These are phyloP conservation scores for Neurospora intermedia DNA, from an alignment of 495 filamentous ascomycete species.

Conservation along the genomic window DNA sequence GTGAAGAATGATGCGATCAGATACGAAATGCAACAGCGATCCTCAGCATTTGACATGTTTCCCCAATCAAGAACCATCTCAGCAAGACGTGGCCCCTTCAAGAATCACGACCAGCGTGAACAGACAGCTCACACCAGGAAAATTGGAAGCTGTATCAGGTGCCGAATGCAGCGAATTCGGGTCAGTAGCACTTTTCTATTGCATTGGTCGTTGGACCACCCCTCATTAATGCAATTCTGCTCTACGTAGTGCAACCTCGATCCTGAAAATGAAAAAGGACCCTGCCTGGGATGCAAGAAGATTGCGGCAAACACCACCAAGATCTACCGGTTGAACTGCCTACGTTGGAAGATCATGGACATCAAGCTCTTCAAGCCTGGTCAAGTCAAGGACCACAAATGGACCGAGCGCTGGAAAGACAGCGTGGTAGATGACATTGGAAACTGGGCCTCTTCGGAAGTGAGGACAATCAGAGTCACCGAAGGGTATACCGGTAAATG, in stretches of 20 bases:
- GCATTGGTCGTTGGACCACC: background rate
- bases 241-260: constrained; percentile 34
- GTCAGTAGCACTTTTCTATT: constrained; percentile 20
- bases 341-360: constrained; percentile 42
- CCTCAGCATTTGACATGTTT: constrained; percentile 8
- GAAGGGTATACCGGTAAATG: constrained; percentile 34
- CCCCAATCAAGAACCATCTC: constrained; percentile 14
- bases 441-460: constrained; percentile 34
- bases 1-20: constrained; percentile 6
- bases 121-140: constrained; percentile 40
- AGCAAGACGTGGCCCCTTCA: constrained; percentile 39
- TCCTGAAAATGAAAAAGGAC: constrained; percentile 27
- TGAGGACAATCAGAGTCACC: constrained; percentile 32
- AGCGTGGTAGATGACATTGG: constrained; percentile 38
- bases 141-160: constrained; percentile 41
- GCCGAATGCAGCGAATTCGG: constrained; percentile 45
- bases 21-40: constrained; percentile 5
- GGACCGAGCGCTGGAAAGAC: constrained; percentile 42
- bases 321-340: constrained; percentile 35
- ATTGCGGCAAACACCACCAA: constrained; percentile 25
- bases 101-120: constrained; percentile 30
- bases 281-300: constrained; percentile 38
- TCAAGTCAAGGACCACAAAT: constrained; percentile 38
- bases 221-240: constrained; percentile 3
- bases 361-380: constrained; percentile 40